A percentile compares a stretch with the other conserved stretches of the same genome.
These are phyloP conservation scores for Exserohilum rostratum DNA, from an alignment of 2,329 filamentous ascomycete genomes.

Conservation along the genomic window DNA sequence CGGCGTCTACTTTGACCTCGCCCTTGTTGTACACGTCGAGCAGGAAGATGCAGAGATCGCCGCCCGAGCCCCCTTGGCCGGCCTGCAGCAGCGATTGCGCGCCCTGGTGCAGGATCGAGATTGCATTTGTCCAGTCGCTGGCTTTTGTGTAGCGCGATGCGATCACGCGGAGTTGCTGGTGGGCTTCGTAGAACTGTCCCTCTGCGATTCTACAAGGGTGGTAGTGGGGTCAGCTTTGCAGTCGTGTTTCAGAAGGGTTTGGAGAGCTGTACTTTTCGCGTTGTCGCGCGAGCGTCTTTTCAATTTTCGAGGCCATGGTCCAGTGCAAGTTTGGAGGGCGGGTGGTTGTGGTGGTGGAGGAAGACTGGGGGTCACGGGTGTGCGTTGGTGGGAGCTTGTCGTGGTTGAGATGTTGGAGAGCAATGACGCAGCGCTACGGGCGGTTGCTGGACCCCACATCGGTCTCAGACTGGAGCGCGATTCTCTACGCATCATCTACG, in stretches of 20 bases:
- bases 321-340: neutral
- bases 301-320: constrained; percentile 60
- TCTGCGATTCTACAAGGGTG: constrained; percentile 71
- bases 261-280: constrained; percentile 68
- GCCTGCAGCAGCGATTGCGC: constrained; percentile 85
- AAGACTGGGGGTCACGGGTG: neutral
- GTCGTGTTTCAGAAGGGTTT: neutral
- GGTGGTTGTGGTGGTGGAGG: neutral
- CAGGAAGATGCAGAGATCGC: constrained; percentile 85
- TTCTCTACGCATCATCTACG: neutral
- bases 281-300: constrained; percentile 75
- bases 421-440: constrained; percentile 28
- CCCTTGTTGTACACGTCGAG: constrained; percentile 91
- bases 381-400: constrained; percentile 2
- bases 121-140: constrained; percentile 80
- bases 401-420: constrained; percentile 4
- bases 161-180: constrained; percentile 96
- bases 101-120: constrained; percentile 84
- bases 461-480: neutral
- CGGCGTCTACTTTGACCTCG: constrained; percentile 76
- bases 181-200: constrained; percentile 95
- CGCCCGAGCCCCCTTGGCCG: constrained; percentile 91
- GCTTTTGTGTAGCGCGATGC: constrained; percentile 92
- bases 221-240: constrained; percentile 20
- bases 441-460: constrained; percentile 16